Evolutionary conservation across 1,284 basidiomycete species (phyloP), one percentile per base, ranked within the genome.

Genomic region (Cerioporus squamosus): DNA sequence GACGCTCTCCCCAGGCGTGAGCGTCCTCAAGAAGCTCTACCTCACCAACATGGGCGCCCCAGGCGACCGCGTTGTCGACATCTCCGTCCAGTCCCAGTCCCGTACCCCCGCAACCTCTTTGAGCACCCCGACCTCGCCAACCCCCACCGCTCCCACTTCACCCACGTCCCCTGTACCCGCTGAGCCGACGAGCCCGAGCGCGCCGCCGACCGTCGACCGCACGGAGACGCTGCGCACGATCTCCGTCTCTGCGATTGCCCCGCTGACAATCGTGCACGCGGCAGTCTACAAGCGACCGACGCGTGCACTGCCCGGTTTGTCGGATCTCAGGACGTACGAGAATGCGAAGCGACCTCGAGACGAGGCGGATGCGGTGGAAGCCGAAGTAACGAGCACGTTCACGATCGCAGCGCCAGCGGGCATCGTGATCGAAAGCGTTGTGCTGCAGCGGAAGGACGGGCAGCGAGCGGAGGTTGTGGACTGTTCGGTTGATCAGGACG

Each of bases 1-100:
- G n/a, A 69, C 72, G 2, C 71, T 94, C 15, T 63, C 75, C 1
- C 84, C 90, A 0, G 85, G 85, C 1, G 78, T 77, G 5, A 81
- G 76, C 31, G 75, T 77, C 3, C 62, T 79, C 46, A 90, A 89
- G 68, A 87, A 83, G 9, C 70, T 94, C 44, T 75, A 81, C 63
- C 75, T 93, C 39, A 72, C 76, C 47, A 85, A 81, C 63, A 77
- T 79, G 0, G 90, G 90, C 18, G 80, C 80, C 1, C 74, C 80
- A 1, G 90, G 90, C 3, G 84, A 88, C 49, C 79, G 91, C 31
- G 78, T 83, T 45, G 73, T 94, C 46, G 92, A 94, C 68, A 78
- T 94, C 26, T 93, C 91, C 1, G 75, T 93, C 43, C 90, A 88
- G 58, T 88, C 90, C 15, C 75, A 77, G 17, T 67, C 77, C 68